phyloP scores from a whole-genome alignment of 2,329 filamentous ascomycete species.

The Phyllosticta ampelicida region DNA sequence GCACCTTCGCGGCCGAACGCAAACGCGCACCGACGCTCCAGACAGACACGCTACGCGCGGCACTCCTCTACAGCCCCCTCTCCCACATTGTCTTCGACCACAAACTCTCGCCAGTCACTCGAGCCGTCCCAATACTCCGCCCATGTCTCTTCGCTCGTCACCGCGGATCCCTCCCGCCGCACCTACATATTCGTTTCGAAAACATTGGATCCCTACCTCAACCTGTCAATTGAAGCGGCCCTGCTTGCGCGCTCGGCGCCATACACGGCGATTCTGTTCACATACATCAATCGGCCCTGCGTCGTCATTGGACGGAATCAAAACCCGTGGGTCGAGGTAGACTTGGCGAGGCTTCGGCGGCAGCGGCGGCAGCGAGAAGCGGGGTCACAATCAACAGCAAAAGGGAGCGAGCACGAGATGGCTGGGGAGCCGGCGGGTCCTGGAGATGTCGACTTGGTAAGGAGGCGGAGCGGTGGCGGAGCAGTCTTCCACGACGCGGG shows the following conservation, averaged over 20 bases:
- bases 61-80: background rate
- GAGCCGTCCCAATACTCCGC: background rate
- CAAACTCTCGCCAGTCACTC: background rate
- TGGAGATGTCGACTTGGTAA: constrained; percentile 53
- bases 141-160: constrained; percentile 9
- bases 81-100: background rate
- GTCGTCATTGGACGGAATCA: constrained; percentile 93
- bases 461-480: constrained; percentile 78
- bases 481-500: constrained; percentile 89
- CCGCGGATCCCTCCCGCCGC: constrained; percentile 20
- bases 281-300: constrained; percentile 80
- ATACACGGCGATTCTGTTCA: constrained; percentile 67
- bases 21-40: background rate
- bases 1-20: background rate
- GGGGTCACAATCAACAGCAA: constrained; percentile 20
- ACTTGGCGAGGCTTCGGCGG: constrained; percentile 50
- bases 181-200: constrained; percentile 38
- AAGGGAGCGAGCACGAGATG: background rate
- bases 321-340: constrained; percentile 91
- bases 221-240: constrained; percentile 88
- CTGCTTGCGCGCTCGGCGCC: constrained; percentile 64
- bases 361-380: constrained; percentile 15
- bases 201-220: constrained; percentile 67
- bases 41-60: background rate
- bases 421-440: constrained; percentile 13